Percentiles rank a stretch among this genome's conserved stretches.
These are phyloP conservation scores for Lumnitzera littorea DNA, from an alignment of 345 rosid species.

Conservation along the genomic window DNA sequence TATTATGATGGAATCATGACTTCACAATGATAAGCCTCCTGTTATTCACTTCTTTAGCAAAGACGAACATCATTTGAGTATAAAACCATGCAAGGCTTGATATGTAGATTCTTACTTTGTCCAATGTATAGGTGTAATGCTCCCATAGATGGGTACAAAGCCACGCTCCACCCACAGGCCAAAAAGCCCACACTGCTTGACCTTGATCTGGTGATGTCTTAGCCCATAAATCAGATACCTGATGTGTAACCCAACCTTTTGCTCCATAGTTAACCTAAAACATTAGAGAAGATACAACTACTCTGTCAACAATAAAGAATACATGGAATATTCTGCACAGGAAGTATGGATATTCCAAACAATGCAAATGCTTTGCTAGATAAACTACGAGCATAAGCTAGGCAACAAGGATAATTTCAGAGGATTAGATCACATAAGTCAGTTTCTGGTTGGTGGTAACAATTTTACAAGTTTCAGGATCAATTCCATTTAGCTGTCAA, in stretches of 20 bases:
- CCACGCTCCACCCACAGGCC: conserved; percentile 99
- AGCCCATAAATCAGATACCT: conserved; percentile 88
- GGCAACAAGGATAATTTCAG: no score
- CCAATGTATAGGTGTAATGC: conserved; percentile 78
- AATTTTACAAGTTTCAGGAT: no score
- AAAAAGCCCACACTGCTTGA: conserved; percentile 78
- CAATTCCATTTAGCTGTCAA: no score
- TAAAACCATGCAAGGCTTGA: neutral
- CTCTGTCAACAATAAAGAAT: neutral
- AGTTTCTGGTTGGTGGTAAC: no score
- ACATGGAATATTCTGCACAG: neutral
- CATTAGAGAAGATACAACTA: neutral
- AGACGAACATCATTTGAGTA: neutral
- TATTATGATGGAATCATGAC: neutral
- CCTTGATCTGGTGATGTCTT: conserved; percentile 87
- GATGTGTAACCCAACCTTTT: conserved; percentile 90
- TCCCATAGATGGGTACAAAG: conserved; percentile 94
- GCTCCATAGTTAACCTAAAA: conserved; percentile 75
- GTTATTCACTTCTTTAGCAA: no score
- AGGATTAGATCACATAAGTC: no score
- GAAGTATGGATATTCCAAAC: neutral
- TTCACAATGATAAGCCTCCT: conserved; percentile 3
- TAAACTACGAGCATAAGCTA: no score
- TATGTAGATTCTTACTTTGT: conserved; percentile 44
- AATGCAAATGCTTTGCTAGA: no score